A percentile compares a stretch with the other conserved stretches of the same genome.
These are phyloP conservation scores for Arabidopsis suecica DNA, from an alignment of 345 rosid species.

Conservation along the genomic window DNA sequence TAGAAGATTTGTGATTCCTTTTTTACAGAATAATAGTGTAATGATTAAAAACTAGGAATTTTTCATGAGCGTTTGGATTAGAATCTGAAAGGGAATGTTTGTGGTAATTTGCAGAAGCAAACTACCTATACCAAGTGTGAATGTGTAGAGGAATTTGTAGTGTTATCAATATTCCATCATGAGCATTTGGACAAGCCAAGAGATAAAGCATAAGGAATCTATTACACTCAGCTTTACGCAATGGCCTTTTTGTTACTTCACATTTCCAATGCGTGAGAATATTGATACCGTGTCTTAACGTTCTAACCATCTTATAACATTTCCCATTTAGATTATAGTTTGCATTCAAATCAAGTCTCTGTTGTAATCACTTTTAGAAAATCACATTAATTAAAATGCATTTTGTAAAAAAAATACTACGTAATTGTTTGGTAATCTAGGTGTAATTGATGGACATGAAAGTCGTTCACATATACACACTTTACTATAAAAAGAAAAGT, in stretches of 20 bases:
- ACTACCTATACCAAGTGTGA: slow-evolving; percentile 26
- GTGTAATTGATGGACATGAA: neutral
- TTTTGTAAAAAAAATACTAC: neutral
- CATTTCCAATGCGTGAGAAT: slow-evolving; percentile 37
- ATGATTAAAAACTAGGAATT: neutral
- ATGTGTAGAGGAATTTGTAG: slow-evolving; percentile 17
- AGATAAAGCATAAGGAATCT: slow-evolving; percentile 35
- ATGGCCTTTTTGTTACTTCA: slow-evolving; percentile 14
- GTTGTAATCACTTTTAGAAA: neutral
- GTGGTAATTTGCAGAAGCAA: slow-evolving; percentile 26
- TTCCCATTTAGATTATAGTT: neutral
- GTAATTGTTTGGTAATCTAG: neutral
- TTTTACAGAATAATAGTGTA: neutral
- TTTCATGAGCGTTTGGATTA: neutral
- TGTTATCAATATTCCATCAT: slow-evolving; percentile 6
- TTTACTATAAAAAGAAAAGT: neutral
- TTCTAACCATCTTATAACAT: neutral
- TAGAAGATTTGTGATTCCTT: neutral
- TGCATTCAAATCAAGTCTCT: neutral
- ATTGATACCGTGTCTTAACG: slow-evolving; percentile 30
- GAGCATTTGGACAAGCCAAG: slow-evolving; percentile 15
- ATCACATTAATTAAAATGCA: neutral
- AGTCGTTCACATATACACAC: neutral
- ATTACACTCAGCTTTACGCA: slow-evolving; percentile 36
- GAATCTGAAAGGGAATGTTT: slow-evolving; percentile 14